These are phyloP conservation scores for Botryotinia convoluta DNA, from an alignment of 2,329 filamentous ascomycete genomes.

Conservation along the genomic window DNA sequence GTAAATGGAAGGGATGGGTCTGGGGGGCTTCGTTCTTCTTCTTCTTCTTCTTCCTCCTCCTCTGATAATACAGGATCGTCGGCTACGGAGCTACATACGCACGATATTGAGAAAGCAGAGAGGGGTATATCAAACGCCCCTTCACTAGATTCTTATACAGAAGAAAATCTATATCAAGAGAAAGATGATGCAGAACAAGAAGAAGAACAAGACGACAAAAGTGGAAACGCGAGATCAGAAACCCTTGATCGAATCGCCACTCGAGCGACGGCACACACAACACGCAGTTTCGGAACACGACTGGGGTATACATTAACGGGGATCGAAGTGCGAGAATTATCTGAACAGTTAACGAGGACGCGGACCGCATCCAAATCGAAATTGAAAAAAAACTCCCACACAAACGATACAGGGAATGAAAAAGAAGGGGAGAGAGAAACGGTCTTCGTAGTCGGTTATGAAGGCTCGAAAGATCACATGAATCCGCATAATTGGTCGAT, in stretches of 20 bases:
- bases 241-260: background rate
- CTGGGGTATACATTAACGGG: background rate
- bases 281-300: background rate
- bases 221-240: background rate
- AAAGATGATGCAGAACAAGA: background rate
- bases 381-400: background rate
- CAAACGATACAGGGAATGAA: background rate
- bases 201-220: background rate
- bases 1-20: background rate
- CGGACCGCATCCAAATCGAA: background rate
- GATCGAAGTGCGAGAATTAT: background rate
- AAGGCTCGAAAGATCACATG: background rate
- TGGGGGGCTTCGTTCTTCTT: background rate
- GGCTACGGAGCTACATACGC: background rate
- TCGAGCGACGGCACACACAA: background rate
- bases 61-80: background rate
- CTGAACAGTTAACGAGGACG: background rate
- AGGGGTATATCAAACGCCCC: background rate
- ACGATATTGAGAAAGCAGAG: background rate
- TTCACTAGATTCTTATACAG: background rate
- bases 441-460: background rate
- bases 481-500: background rate
- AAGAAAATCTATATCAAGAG: background rate
- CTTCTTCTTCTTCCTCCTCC: background rate
- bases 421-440: background rate